phyloP scores from a whole-genome alignment of 148 eudicot species.

The Chenopodium formosanum region DNA sequence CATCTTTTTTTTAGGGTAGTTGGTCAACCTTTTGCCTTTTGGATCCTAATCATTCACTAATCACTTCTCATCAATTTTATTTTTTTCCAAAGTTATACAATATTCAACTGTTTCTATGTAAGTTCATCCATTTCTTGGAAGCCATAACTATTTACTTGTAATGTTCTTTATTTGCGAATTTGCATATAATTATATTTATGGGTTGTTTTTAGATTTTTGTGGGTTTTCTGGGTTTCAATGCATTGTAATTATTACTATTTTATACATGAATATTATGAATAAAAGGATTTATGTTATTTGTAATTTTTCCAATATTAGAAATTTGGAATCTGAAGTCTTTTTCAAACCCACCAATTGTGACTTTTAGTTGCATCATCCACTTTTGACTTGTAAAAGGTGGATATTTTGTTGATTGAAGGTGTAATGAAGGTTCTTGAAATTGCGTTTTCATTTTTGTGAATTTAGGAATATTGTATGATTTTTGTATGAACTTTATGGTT shows the following conservation, averaged over 20 bases:
- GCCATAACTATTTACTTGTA: neutral
- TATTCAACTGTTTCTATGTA: conserved; percentile 14
- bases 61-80: neutral
- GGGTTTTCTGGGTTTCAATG: conserved; percentile 16
- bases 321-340: conserved; percentile 14
- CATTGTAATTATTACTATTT: neutral
- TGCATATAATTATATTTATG: neutral
- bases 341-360: conserved; percentile 25
- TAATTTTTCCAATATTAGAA: too few relatives aligned
- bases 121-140: neutral
- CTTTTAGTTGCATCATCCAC: conserved; percentile 22
- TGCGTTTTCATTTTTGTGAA: neutral
- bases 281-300: neutral
- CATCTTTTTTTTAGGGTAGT: neutral
- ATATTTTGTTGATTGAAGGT: conserved; percentile 6
- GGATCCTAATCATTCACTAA: conserved; percentile 21
- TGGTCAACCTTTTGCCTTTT: conserved; percentile 2
- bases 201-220: neutral
- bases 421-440: conserved; percentile 11
- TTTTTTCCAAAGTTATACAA: neutral
- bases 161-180: neutral
- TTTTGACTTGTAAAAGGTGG: conserved; percentile 17
- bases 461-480: neutral
- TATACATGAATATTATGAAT: neutral
- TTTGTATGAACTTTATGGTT: neutral